phyloP scores from a whole-genome alignment of 176 grass and related monocot species.

The Secale cereale region DNA sequence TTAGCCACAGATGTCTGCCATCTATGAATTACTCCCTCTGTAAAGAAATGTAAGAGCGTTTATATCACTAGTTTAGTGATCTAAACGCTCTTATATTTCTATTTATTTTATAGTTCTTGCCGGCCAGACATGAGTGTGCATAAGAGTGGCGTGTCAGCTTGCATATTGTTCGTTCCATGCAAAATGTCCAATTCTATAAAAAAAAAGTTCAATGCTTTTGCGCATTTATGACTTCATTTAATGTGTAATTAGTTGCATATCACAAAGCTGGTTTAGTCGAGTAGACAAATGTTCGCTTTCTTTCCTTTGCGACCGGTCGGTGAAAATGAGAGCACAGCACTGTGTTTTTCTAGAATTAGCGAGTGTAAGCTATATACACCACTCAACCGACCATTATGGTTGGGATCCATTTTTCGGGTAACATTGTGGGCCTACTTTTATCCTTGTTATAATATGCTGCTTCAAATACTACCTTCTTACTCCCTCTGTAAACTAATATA shows the following conservation, averaged over 20 bases:
- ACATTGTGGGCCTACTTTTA: neutral
- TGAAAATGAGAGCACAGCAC: neutral
- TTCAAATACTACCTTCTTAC: neutral
- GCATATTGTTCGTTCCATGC: neutral
- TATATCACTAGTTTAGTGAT: no score
- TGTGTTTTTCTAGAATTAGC: no score
- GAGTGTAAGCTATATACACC: no score
- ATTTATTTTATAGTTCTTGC: neutral
- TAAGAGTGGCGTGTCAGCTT: neutral
- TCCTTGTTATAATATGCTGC: neutral
- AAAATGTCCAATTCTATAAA: neutral
- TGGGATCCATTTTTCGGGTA: no score
- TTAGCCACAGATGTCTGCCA: neutral
- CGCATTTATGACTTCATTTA: neutral
- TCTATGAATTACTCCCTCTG: neutral
- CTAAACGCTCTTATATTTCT: no score
- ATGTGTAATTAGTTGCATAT: neutral
- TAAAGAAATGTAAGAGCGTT: no score
- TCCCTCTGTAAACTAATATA: no score
- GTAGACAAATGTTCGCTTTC: neutral
- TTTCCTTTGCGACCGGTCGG: neutral
- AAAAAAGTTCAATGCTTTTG: neutral
- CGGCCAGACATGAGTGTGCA: neutral
- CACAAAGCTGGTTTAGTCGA: neutral
- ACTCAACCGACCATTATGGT: no score